Evolutionary conservation across 2,329 filamentous ascomycete genomes (phyloP).

Genomic region (Sporothrix phasma): DNA sequence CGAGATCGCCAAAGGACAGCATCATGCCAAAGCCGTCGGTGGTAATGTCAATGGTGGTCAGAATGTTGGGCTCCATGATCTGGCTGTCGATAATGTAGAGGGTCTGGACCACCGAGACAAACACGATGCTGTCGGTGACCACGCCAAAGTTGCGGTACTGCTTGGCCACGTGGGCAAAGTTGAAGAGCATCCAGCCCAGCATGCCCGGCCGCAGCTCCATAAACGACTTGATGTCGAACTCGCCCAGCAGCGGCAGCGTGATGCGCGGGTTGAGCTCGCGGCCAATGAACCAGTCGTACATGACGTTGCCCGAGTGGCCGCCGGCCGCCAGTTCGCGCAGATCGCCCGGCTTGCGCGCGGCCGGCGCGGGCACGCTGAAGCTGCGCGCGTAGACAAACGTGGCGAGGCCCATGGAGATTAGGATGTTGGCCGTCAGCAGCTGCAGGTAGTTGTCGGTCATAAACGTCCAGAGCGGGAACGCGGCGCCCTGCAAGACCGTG

Average conservation of each 20-base stretch:
- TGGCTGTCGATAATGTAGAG: conserved; percentile 78
- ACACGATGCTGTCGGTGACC: conserved; percentile 75
- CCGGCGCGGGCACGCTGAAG: conserved; percentile 52
- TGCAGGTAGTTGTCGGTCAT: conserved; percentile 86
- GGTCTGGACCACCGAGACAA: conserved; percentile 66
- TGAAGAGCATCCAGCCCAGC: conserved; percentile 77
- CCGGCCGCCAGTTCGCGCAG: conserved; percentile 71
- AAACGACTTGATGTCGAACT: conserved; percentile 83
- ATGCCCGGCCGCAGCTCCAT: conserved; percentile 87
- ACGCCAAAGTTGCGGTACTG: conserved; percentile 80
- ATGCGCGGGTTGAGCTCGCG: conserved; percentile 88
- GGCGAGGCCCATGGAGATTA: conserved; percentile 64
- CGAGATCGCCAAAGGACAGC: conserved; percentile 84
- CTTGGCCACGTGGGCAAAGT: conserved; percentile 74
- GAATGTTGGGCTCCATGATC: conserved; percentile 77
- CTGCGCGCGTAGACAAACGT: conserved; percentile 73
- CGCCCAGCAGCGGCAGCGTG: conserved; percentile 66
- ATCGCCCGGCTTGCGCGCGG: conserved; percentile 51
- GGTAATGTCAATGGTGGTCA: conserved; percentile 91
- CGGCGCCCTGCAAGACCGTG: conserved; percentile 64
- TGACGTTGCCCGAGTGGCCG: conserved; percentile 69
- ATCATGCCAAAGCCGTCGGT: conserved; percentile 93
- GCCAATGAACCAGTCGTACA: conserved; percentile 97
- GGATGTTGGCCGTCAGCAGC: conserved; percentile 70
- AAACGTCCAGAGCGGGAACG: conserved; percentile 85